Evolutionary conservation across 345 rosid genomes (phyloP).

Genomic region (Psidium guajava): DNA sequence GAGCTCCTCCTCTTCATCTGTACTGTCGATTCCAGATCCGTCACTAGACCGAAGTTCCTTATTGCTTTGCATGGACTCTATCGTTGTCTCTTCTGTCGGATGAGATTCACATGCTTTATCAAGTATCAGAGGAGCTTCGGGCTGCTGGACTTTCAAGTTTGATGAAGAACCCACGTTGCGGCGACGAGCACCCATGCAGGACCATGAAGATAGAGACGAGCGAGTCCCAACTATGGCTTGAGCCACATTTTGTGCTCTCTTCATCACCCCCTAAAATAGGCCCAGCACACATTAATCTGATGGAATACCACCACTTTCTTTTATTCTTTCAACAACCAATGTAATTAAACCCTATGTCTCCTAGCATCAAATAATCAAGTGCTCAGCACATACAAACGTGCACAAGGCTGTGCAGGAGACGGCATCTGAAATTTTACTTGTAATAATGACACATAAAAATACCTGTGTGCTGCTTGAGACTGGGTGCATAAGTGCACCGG

Average conservation of each 20-base stretch:
- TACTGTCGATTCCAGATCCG: slow-evolving; percentile 37
- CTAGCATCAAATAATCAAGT: background rate
- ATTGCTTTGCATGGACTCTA: slow-evolving; percentile 18
- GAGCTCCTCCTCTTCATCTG: slow-evolving; percentile 66
- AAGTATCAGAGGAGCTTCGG: slow-evolving; percentile 32
- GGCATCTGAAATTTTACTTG: background rate
- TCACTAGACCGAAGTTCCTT: slow-evolving; percentile 26
- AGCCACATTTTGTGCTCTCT: slow-evolving; percentile 83
- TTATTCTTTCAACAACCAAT: background rate
- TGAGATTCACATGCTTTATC: slow-evolving; percentile 36
- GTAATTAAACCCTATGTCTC: background rate
- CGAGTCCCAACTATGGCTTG: slow-evolving; percentile 82
- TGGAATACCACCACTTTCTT: background rate
- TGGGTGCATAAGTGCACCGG: slow-evolving; percentile 82
- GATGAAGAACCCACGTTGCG: slow-evolving; percentile 34
- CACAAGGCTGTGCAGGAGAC: background rate
- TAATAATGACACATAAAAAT: background rate
- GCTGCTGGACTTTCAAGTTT: slow-evolving; percentile 27
- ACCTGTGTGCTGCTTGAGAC: slow-evolving; percentile 91
- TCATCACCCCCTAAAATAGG: slow-evolving; percentile 64
- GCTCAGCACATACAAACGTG: background rate
- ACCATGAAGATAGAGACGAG: slow-evolving; percentile 73
- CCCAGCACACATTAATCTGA: background rate
- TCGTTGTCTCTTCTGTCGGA: slow-evolving; percentile 14
- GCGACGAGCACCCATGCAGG: slow-evolving; percentile 88